These are phyloP conservation scores for Malus hybrid DNA, from an alignment of 331 rosid genomes.

Conservation along the genomic window DNA sequence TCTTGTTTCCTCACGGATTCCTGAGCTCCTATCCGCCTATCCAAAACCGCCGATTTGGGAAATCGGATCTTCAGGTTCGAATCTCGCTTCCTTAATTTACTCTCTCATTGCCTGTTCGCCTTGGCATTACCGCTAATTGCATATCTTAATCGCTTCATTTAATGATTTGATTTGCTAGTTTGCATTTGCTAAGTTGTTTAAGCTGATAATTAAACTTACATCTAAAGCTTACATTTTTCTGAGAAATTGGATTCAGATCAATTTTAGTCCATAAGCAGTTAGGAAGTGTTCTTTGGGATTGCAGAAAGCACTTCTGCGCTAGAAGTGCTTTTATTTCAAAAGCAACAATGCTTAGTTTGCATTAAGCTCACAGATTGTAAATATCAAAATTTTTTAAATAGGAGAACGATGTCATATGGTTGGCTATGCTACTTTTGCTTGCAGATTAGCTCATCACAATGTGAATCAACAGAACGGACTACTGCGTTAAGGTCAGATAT, in stretches of 20 bases:
- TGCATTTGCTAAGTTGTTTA: not conserved
- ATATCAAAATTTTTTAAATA: no score
- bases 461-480: conserved; percentile 49
- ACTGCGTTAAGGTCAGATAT: conserved; percentile 42
- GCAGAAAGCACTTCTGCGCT: not conserved
- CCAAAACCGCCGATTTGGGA: conserved; percentile 32
- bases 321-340: not conserved
- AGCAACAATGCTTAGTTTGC: not conserved
- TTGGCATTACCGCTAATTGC: not conserved
- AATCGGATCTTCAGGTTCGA: conserved; percentile 48
- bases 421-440: not conserved
- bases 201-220: not conserved
- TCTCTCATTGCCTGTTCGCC: not conserved
- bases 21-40: conserved; percentile 26
- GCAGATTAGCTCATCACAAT: conserved; percentile 45
- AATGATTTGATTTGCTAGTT: not conserved
- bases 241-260: not conserved
- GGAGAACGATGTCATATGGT: not conserved
- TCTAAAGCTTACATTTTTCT: not conserved
- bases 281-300: not conserved
- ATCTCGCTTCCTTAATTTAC: not conserved
- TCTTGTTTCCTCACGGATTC: conserved; percentile 52
- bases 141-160: not conserved
- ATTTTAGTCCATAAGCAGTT: not conserved
- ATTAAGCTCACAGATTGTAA: not conserved